Evolutionary conservation across 306 rosid species (phyloP).

Genomic region (Casuarina equisetifolia): DNA sequence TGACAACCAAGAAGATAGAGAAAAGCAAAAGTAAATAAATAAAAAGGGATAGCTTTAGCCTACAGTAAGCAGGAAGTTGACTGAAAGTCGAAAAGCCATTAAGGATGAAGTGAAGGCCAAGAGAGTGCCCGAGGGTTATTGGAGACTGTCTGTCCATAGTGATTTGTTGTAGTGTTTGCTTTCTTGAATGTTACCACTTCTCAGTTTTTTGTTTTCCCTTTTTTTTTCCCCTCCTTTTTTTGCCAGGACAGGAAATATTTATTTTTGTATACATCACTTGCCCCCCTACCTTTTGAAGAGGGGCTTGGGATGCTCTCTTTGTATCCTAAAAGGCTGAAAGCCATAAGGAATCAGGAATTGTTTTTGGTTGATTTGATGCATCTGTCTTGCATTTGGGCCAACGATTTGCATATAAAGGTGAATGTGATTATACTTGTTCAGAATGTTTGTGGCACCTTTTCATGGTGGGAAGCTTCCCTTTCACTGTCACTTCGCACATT

Average conservation of each 20-base stretch:
- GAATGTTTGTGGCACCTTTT: conserved; percentile 52
- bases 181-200: conserved; percentile 38
- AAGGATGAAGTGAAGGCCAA: conserved; percentile 42
- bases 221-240: conserved; percentile 24
- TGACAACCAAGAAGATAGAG: conserved; percentile 52
- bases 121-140: conserved; percentile 45
- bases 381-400: conserved; percentile 57
- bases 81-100: conserved; percentile 37
- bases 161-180: conserved; percentile 45
- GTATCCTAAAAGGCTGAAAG: conserved; percentile 62
- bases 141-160: conserved; percentile 46
- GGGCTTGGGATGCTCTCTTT: conserved; percentile 64
- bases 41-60: conserved; percentile 47
- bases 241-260: conserved; percentile 20
- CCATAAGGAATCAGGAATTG: conserved; percentile 54
- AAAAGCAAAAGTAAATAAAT: conserved; percentile 48
- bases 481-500: conserved; percentile 34
- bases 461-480: conserved; percentile 35
- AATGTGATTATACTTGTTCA: conserved; percentile 45
- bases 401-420: conserved; percentile 43
- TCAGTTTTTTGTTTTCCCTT: conserved; percentile 25
- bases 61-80: conserved; percentile 47
- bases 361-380: conserved; percentile 64
- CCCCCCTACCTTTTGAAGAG: conserved; percentile 57
- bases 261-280: conserved; percentile 32